Conservation (phyloP, 2,329 filamentous ascomycete genomes). For the Cordyceps tenuipes region DNA sequence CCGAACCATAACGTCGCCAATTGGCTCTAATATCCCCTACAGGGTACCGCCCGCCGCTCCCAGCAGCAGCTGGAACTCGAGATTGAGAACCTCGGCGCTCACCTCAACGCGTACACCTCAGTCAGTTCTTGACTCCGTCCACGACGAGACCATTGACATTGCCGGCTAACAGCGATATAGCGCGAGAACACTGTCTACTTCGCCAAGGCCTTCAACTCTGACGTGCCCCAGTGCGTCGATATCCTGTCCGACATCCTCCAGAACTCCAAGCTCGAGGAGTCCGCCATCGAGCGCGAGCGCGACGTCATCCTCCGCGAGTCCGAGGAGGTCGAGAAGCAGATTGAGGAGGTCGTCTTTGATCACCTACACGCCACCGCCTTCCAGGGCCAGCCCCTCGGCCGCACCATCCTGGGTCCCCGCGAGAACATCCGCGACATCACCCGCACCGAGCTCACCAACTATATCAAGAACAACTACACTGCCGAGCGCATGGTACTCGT, state of each 20-base stretch:
- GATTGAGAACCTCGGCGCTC: slow-evolving; percentile 99
- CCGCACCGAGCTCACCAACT: slow-evolving; percentile 81
- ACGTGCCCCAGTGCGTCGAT: slow-evolving; percentile 92
- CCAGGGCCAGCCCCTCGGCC: slow-evolving; percentile 91
- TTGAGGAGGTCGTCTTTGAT: slow-evolving; percentile 99
- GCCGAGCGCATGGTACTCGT: slow-evolving; percentile 99
- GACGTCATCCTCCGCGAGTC: slow-evolving; percentile 98
- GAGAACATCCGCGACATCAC: slow-evolving; percentile 97
- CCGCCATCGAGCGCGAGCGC: slow-evolving; percentile 92
- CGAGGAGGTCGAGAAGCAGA: slow-evolving; percentile 99
- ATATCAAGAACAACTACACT: slow-evolving; percentile 99
- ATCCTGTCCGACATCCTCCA: slow-evolving; percentile 98
- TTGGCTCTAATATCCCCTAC: neutral
- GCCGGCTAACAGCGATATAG: slow-evolving; percentile 38
- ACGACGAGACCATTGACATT: slow-evolving; percentile 16
- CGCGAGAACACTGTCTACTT: slow-evolving; percentile 99
- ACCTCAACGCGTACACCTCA: slow-evolving; percentile 99
- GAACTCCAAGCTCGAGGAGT: slow-evolving; percentile 93
- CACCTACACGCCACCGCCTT: slow-evolving; percentile 97
- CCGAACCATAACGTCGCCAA: neutral
- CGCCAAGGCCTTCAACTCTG: slow-evolving; percentile 97
- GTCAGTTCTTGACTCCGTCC: slow-evolving; percentile 46
- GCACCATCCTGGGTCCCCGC: slow-evolving; percentile 94
- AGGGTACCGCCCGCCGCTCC: slow-evolving; percentile 89
- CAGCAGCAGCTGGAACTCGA: slow-evolving; percentile 98